A percentile compares a stretch with the other conserved stretches of the same genome.
Conservation (phyloP, 2,329 filamentous ascomycete genomes). For the Penicillium nordicum region DNA sequence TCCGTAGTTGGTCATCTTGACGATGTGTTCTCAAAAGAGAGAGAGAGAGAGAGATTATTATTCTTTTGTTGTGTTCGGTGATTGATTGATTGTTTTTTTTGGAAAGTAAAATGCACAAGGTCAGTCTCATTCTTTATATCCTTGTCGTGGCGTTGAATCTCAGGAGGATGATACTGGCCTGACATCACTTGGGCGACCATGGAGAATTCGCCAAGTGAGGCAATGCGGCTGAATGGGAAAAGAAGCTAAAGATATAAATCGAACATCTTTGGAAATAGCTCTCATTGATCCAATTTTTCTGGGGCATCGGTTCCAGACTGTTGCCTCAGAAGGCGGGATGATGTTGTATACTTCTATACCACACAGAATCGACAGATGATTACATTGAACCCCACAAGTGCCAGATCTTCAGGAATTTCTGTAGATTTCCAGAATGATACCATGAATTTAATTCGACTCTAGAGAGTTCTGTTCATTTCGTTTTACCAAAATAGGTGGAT, state of each 20-base stretch:
- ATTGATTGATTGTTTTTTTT: background rate
- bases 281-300: constrained; percentile 2
- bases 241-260: background rate
- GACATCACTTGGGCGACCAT: constrained; percentile 16
- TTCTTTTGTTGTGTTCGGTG: background rate
- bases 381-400: background rate
- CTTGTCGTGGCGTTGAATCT: constrained; percentile 15
- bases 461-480: background rate
- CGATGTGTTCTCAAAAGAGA: constrained; percentile 1
- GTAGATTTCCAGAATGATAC: background rate
- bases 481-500: background rate
- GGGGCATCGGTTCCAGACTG: constrained; percentile 9
- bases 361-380: background rate
- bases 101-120: background rate
- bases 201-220: constrained; percentile 10
- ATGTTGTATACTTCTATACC: constrained; percentile 1
- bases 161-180: constrained; percentile 13
- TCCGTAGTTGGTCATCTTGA: constrained; percentile 21
- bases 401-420: background rate
- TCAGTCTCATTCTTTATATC: constrained; percentile 15
- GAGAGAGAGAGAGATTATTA: background rate
- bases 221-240: constrained; percentile 1
- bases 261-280: background rate
- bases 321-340: constrained; percentile 18
- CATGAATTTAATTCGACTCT: background rate